Percentiles rank a stretch among this genome's conserved stretches.
phyloP scores from a whole-genome alignment of 1,284 basidiomycete species.

The Amylostereum chailletii region DNA sequence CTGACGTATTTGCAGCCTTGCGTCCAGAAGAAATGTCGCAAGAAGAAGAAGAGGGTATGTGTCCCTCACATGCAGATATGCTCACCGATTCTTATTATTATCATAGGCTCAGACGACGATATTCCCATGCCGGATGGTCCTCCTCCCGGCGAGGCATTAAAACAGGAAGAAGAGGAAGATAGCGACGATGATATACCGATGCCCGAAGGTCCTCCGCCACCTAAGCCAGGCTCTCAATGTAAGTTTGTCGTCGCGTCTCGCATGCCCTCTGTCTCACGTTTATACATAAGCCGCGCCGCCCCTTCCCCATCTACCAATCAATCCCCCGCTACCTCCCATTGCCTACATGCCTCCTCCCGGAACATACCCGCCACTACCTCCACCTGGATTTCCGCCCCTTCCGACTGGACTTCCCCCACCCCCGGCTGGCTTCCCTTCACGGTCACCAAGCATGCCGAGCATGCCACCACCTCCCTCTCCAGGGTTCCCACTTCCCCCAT shows the following conservation, averaged over 20 bases:
- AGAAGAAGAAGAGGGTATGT: slow-evolving; percentile 37
- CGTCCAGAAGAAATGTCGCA: slow-evolving; percentile 54
- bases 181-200: slow-evolving; percentile 80
- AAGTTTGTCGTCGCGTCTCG: slow-evolving; percentile 1
- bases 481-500: slow-evolving; percentile 22
- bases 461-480: slow-evolving; percentile 17
- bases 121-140: slow-evolving; percentile 69
- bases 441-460: slow-evolving; percentile 15
- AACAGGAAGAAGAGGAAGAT: slow-evolving; percentile 31
- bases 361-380: slow-evolving; percentile 16
- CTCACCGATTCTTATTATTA: neutral
- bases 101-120: slow-evolving; percentile 38
- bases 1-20: slow-evolving; percentile 33
- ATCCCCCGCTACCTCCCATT: slow-evolving; percentile 9
- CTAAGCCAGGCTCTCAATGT: neutral
- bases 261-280: neutral
- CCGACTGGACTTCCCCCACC: slow-evolving; percentile 15
- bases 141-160: slow-evolving; percentile 42
- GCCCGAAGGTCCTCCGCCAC: slow-evolving; percentile 72
- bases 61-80: too few relatives aligned
- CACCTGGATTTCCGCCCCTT: slow-evolving; percentile 22
- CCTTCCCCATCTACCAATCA: slow-evolving; percentile 22
- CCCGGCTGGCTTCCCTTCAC: slow-evolving; percentile 15
- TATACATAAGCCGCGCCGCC: slow-evolving; percentile 12
- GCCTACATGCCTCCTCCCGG: slow-evolving; percentile 3